Evolutionary conservation across 257 asterid genomes (phyloP), one percentile per base, ranked within the genome.

Genomic region (Coffea eugenioides): DNA sequence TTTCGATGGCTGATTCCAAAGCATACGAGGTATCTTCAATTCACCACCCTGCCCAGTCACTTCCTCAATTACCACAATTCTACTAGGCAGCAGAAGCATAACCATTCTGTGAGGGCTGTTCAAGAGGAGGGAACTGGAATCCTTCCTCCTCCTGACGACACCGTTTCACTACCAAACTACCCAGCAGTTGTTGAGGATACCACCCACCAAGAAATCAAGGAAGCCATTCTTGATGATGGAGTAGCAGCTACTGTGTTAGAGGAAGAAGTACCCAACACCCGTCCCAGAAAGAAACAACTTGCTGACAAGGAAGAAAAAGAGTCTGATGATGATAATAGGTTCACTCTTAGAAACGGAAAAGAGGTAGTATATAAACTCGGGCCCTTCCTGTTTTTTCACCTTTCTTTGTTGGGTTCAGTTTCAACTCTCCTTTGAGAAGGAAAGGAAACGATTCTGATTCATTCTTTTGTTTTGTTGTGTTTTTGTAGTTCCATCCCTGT

Each of bases 301-400:
- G 82, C 34, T 52, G 82, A 64, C 13, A 88, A 79, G 56, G 86
- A 86, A 41, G 82, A 39, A 39, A 39, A 70, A 48, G 51, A 48
- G 8, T 6, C 51, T 23, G 90, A 83, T 65, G 77, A 77, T 75
- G 82, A 81, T 76, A 88, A 96, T 39, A 39, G 43, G 73, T 95
- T 88, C 86, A 95, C 87, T 75, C 83, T 90, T 67, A 86, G 90
- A 66, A 90, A 93, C 81, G 98, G 96, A 69, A 88, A 91, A 78
- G 97, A 96, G 98, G 99, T 93, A 83, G 41, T n/a, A 1, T 57
- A 39, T 2, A 39, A 39, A 39, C 43, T 39, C 43, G 5, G 43
- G 43, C 43, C 43, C 43, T 39, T 39, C 5, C 43, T 39, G 3
- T 39, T 39, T 4, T 39, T 39, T 39, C 5, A 31, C 43, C 5